phyloP scores from a whole-genome alignment of 352 stramenopile species.

The Aphanomyces invadans region DNA sequence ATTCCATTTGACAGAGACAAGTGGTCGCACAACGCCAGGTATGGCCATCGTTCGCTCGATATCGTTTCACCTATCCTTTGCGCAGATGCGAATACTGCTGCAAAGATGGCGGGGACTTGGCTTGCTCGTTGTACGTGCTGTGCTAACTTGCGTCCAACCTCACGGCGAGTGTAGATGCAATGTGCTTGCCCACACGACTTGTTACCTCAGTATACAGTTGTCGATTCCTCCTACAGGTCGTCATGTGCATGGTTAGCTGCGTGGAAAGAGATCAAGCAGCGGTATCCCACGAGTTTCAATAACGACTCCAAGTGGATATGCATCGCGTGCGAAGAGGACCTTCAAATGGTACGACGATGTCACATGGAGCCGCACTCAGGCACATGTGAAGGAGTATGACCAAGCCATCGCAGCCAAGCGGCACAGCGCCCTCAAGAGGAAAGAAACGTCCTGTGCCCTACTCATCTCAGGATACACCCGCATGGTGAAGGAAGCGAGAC shows the following conservation, averaged over 20 bases:
- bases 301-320: slow-evolving; percentile 12
- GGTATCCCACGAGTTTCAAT: slow-evolving; percentile 9
- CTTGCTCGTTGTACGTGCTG: slow-evolving; percentile 39
- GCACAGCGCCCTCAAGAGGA: slow-evolving; percentile 35
- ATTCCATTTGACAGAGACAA: neutral
- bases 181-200: slow-evolving; percentile 50
- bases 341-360: slow-evolving; percentile 29
- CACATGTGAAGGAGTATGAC: slow-evolving; percentile 54
- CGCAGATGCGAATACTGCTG: slow-evolving; percentile 55
- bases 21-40: slow-evolving; percentile 18
- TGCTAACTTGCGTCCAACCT: neutral
- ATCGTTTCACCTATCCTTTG: neutral
- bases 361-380: no score
- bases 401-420: slow-evolving; percentile 35
- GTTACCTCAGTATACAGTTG: slow-evolving; percentile 33
- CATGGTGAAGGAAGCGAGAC: slow-evolving; percentile 50
- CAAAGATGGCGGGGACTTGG: slow-evolving; percentile 48
- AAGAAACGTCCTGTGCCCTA: slow-evolving; percentile 44
- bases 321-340: slow-evolving; percentile 29
- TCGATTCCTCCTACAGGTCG: no score
- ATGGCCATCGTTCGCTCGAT: neutral
- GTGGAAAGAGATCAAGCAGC: slow-evolving; percentile 3
- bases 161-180: slow-evolving; percentile 29
- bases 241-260: slow-evolving; percentile 30
- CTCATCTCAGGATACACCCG: slow-evolving; percentile 55